phyloP scores from a whole-genome alignment of 495 filamentous ascomycete genomes.

The Halenospora varia region DNA sequence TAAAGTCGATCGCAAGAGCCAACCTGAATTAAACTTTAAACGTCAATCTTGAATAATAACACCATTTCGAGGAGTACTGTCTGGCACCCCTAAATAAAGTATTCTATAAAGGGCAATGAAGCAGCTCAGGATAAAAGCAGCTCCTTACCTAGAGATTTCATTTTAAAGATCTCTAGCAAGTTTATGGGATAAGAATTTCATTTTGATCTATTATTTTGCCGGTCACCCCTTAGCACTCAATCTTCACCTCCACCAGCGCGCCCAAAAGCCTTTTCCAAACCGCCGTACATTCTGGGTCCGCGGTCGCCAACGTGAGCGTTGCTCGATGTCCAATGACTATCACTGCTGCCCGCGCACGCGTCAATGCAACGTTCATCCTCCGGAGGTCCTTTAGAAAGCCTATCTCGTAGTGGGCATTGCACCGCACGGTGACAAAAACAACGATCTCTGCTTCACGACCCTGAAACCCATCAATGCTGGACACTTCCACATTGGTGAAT shows the following conservation, averaged over 20 bases:
- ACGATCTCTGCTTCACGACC: slow-evolving; percentile 49
- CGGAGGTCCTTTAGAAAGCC: slow-evolving; percentile 49
- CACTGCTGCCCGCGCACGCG: slow-evolving; percentile 38
- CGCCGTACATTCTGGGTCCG: slow-evolving; percentile 17
- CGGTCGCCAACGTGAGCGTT: slow-evolving; percentile 29
- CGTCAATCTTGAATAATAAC: too few relatives aligned
- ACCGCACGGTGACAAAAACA: slow-evolving; percentile 44
- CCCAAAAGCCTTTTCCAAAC: slow-evolving; percentile 13
- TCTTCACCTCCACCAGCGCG: slow-evolving; percentile 6
- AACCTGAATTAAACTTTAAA: too few relatives aligned
- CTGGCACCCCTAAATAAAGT: too few relatives aligned
- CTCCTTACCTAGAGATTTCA: too few relatives aligned
- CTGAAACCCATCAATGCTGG: slow-evolving; percentile 48
- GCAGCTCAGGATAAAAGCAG: too few relatives aligned
- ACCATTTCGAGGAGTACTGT: too few relatives aligned
- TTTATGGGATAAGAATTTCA: too few relatives aligned
- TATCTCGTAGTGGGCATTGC: slow-evolving; percentile 40
- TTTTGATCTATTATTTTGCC: too few relatives aligned
- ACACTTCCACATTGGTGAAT: slow-evolving; percentile 31
- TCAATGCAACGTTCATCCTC: slow-evolving; percentile 48
- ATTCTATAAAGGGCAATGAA: too few relatives aligned
- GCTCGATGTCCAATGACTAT: slow-evolving; percentile 41
- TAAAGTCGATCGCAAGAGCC: too few relatives aligned
- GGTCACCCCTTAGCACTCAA: too few relatives aligned
- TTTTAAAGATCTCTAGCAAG: too few relatives aligned